A percentile compares a stretch with the other conserved stretches of the same genome.
These are phyloP conservation scores for Apiospora kogelbergensis DNA, from an alignment of 2,329 filamentous ascomycete species.

Conservation along the genomic window DNA sequence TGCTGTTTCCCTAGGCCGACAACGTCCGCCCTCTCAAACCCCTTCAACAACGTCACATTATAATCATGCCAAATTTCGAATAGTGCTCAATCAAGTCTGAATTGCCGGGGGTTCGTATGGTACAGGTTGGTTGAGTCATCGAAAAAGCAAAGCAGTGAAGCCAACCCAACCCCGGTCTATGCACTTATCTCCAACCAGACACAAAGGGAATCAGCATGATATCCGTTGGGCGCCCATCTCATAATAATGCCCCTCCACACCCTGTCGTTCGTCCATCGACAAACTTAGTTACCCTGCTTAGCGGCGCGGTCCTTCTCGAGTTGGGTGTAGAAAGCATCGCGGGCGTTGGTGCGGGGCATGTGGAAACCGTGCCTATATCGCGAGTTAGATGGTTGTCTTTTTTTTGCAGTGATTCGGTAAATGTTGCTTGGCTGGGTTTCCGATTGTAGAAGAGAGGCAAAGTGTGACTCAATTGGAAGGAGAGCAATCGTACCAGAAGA, in stretches of 20 bases:
- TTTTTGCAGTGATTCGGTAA: background rate
- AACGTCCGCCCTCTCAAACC: background rate
- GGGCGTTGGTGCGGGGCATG: slow-evolving; percentile 57
- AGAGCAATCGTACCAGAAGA: slow-evolving; percentile 52
- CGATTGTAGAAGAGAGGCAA: background rate
- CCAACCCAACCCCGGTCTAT: slow-evolving; percentile 5
- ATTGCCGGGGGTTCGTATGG: slow-evolving; percentile 14
- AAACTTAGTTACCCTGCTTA: slow-evolving; percentile 21
- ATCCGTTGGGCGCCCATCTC: slow-evolving; percentile 2
- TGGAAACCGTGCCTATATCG: slow-evolving; percentile 59
- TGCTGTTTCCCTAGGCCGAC: background rate
- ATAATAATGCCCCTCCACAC: background rate
- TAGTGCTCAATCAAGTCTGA: slow-evolving; percentile 14
- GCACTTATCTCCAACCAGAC: slow-evolving; percentile 8
- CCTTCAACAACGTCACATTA: background rate
- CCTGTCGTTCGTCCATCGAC: background rate
- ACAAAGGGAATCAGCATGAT: slow-evolving; percentile 9
- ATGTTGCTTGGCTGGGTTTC: background rate
- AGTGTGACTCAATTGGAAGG: background rate
- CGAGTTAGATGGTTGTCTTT: background rate
- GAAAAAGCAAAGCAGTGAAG: slow-evolving; percentile 6
- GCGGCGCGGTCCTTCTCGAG: slow-evolving; percentile 56
- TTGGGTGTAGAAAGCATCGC: slow-evolving; percentile 59
- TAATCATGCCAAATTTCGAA: background rate
- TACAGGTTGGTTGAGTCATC: slow-evolving; percentile 12